These are phyloP conservation scores for Astrothelium macrocarpum DNA, from an alignment of 495 filamentous ascomycete species.

Conservation along the genomic window DNA sequence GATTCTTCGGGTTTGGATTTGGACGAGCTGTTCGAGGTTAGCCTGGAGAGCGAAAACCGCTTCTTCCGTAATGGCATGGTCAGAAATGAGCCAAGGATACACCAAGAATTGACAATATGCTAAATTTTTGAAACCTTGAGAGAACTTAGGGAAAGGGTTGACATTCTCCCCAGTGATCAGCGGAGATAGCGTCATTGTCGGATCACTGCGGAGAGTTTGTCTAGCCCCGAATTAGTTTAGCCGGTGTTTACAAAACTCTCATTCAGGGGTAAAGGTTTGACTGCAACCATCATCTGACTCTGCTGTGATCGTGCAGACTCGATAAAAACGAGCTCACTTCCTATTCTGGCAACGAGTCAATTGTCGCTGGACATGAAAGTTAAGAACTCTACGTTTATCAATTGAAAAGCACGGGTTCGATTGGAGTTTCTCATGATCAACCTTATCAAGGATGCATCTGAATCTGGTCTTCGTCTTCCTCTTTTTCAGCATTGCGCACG, in stretches of 20 bases:
- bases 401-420: too few relatives aligned
- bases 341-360: too few relatives aligned
- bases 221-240: background rate
- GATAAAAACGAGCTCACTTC: too few relatives aligned
- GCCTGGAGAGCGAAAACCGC: background rate
- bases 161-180: background rate
- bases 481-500: background rate
- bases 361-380: too few relatives aligned
- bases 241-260: background rate
- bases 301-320: too few relatives aligned
- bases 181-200: background rate
- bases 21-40: background rate
- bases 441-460: background rate
- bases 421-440: too few relatives aligned
- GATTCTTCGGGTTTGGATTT: background rate
- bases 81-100: background rate
- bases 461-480: background rate
- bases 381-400: background rate
- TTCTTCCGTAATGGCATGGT: conserved; percentile 1
- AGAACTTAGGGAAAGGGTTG: background rate
- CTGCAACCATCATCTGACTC: too few relatives aligned
- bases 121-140: background rate
- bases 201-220: background rate
- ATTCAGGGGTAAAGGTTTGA: too few relatives aligned
- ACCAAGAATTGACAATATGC: background rate